Evolutionary conservation across 768 basidiomycete species (phyloP).

Genomic region (Naganishia antarctica): DNA sequence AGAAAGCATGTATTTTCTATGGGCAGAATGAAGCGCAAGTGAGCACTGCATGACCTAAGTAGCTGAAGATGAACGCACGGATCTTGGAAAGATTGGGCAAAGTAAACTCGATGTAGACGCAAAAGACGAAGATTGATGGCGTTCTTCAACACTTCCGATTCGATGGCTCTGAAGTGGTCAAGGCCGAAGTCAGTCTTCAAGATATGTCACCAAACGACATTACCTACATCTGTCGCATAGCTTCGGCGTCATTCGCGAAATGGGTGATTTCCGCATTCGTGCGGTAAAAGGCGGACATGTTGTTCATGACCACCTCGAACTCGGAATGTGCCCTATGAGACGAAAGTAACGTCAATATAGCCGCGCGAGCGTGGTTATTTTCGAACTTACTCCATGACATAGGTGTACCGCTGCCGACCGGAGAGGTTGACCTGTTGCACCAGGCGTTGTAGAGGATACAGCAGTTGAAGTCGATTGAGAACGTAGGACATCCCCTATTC

Average conservation of each 20-base stretch:
- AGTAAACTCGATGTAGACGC: slow-evolving; percentile 23
- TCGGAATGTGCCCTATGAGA: slow-evolving; percentile 18
- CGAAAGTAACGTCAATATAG: too few species aligned
- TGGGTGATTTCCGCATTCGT: slow-evolving; percentile 6
- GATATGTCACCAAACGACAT: background rate
- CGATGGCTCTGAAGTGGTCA: background rate
- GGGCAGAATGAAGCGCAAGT: background rate
- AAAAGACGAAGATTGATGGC: slow-evolving; percentile 17
- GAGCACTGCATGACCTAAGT: background rate
- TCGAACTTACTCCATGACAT: slow-evolving; percentile 17
- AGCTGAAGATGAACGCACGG: background rate
- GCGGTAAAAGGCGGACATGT: slow-evolving; percentile 21
- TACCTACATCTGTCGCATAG: slow-evolving; percentile 7
- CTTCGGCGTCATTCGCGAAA: slow-evolving; percentile 6
- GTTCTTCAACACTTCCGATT: slow-evolving; percentile 13
- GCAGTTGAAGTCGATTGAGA: slow-evolving; percentile 11
- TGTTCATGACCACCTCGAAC: slow-evolving; percentile 5
- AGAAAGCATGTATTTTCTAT: slow-evolving; percentile 18
- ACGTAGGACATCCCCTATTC: slow-evolving; percentile 19
- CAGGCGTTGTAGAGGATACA: slow-evolving; percentile 15
- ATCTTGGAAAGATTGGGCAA: slow-evolving; percentile 17
- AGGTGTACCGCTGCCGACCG: slow-evolving; percentile 15
- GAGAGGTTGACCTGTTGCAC: slow-evolving; percentile 14
- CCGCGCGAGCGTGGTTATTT: too few species aligned
- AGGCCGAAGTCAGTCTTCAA: background rate